Evolutionary conservation across 1,139 yeast genomes (phyloP).

Genomic region (Protomyces macrosporus): DNA sequence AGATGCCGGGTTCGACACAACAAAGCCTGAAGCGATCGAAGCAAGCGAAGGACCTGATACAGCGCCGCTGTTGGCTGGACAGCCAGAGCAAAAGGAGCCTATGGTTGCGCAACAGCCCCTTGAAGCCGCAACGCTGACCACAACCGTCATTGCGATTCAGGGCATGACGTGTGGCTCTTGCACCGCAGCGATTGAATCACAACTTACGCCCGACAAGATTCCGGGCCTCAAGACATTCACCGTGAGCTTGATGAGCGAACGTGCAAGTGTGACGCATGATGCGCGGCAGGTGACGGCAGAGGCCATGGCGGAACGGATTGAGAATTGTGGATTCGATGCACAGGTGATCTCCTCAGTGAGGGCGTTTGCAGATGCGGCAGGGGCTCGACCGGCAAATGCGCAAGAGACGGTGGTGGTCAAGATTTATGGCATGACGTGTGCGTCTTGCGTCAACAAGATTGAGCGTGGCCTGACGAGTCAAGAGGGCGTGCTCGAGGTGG

Average conservation of each 20-base stretch:
- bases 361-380: not conserved
- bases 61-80: not conserved
- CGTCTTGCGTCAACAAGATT: conserved; percentile 67
- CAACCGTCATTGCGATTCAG: conserved; percentile 34
- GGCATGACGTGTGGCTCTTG: conserved; percentile 95
- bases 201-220: conserved; percentile 38
- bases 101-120: not conserved
- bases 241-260: conserved; percentile 7
- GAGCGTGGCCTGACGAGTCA: conserved; percentile 49
- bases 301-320: conserved; percentile 22
- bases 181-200: conserved; percentile 56
- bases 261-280: conserved; percentile 20
- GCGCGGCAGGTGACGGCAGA: not conserved
- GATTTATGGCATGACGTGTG: conserved; percentile 80
- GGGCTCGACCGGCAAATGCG: not conserved
- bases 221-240: conserved; percentile 12
- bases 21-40: not conserved
- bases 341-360: conserved; percentile 1
- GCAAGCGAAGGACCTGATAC: no score
- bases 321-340: conserved; percentile 30
- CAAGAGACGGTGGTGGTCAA: conserved; percentile 32
- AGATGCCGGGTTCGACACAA: conserved; percentile 21
- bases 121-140: conserved; percentile 7
- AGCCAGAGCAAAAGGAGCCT: not conserved
- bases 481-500: conserved; percentile 49